Base-by-base conservation (phyloP, 164 flowering plant genomes). In the Liquidambar formosana region DNA sequence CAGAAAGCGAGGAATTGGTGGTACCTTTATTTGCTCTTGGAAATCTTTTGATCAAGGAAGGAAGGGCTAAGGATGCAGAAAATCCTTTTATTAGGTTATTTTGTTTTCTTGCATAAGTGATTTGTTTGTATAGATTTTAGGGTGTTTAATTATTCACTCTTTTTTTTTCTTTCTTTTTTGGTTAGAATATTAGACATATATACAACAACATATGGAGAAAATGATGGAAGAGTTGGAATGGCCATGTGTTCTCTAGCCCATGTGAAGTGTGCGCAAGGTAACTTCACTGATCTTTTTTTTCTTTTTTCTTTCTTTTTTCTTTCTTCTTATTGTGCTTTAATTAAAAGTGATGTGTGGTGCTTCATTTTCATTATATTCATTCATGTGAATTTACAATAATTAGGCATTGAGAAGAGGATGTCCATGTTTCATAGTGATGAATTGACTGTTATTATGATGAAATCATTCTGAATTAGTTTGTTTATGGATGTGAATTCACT, bases 201-300 rank as follows among this genome's bases (percentile, higher is more conserved):
- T 73, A 70, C 58, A 48, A 85, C 79, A 53, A 56, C 71, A 69
- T 87, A 89, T 79, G 99, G 97, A 63, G 89, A 89, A 64, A 79
- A 78, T 53, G 97, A 94, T 76, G 97, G 95, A 79, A 87, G 94
- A 82, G 90, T 82, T 68, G 97, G 96, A 79, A 76, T 91, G 77
- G 92, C 97, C 62, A 79, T 89, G 92, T 84, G 90, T 76, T 89
- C 91, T 41, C 81, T 92, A 33, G 99, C 97, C 61, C 83, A 82
- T 79, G 95, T 79, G 44, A 83, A 87, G 70, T 88, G 89, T 78
- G 94, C 93, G 54, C 75, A 76, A 82, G 98, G 98, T 89, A 62
- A 71, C 52, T 76, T 60, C 15, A 25, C 49, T 33, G 41, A n/a
- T 25, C 44, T 69, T 48, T 65, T 18, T 62, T 43, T 49, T 13